These are phyloP conservation scores for Moesziomyces antarcticus DNA, from an alignment of 1,284 basidiomycete species.

Conservation along the genomic window DNA sequence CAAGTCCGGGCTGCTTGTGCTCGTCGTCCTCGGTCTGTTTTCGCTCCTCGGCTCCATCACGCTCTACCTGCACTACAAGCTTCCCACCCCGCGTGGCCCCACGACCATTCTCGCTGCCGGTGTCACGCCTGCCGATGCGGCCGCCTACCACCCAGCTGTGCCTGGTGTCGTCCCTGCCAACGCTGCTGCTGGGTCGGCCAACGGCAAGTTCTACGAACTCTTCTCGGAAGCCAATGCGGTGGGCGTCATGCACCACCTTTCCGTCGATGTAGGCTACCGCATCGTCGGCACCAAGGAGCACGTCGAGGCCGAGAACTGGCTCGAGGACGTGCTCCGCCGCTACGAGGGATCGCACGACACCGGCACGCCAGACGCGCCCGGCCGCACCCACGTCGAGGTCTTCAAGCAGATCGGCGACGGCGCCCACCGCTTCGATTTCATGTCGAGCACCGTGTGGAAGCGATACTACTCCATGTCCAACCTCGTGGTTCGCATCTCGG, in stretches of 20 bases:
- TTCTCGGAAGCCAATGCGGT: slow-evolving; percentile 63
- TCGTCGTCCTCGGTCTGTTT: slow-evolving; percentile 28
- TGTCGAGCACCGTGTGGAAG: slow-evolving; percentile 80
- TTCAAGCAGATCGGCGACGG: slow-evolving; percentile 66
- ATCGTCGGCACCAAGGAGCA: slow-evolving; percentile 92
- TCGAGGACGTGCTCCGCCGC: slow-evolving; percentile 75
- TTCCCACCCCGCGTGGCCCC: slow-evolving; percentile 54
- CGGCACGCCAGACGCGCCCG: slow-evolving; percentile 26
- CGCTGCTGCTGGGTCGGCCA: slow-evolving; percentile 11
- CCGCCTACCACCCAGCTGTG: slow-evolving; percentile 37
- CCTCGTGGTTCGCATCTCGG: slow-evolving; percentile 86
- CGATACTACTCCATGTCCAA: slow-evolving; percentile 88
- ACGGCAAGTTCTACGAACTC: slow-evolving; percentile 28
- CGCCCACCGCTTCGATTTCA: slow-evolving; percentile 64
- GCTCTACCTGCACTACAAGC: slow-evolving; percentile 59
- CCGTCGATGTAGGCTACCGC: slow-evolving; percentile 86
- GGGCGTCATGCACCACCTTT: slow-evolving; percentile 60
- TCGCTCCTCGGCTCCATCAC: slow-evolving; percentile 44
- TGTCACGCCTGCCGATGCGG: slow-evolving; percentile 35
- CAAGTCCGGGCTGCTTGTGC: slow-evolving; percentile 42
- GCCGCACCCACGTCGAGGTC: slow-evolving; percentile 63
- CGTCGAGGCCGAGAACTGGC: slow-evolving; percentile 84
- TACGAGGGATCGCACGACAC: slow-evolving; percentile 69
- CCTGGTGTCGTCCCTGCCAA: slow-evolving; percentile 22
- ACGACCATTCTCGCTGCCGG: slow-evolving; percentile 37